Conservation (phyloP, 1,284 basidiomycete genomes). For the Leccinum subatratum region DNA sequence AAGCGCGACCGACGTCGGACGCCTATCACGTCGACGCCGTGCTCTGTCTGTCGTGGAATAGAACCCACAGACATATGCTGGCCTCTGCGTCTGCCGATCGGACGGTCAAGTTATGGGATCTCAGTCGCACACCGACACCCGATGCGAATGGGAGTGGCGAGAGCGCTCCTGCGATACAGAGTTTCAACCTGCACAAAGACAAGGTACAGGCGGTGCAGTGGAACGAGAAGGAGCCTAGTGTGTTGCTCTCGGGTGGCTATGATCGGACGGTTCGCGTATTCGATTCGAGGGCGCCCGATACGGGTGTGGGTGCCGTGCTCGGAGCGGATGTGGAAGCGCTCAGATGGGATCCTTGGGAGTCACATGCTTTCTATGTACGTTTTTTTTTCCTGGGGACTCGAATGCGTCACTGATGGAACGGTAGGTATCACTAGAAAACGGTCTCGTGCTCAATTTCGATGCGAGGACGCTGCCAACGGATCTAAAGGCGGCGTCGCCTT, state of each 20-base stretch:
- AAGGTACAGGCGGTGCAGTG: slow-evolving; percentile 98
- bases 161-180: slow-evolving; percentile 56
- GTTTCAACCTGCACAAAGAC: slow-evolving; percentile 87
- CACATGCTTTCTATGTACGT: slow-evolving; percentile 81
- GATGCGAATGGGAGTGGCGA: slow-evolving; percentile 44
- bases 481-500: slow-evolving; percentile 54
- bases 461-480: slow-evolving; percentile 74
- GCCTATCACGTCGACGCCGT: slow-evolving; percentile 93
- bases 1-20: slow-evolving; percentile 62
- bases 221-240: slow-evolving; percentile 84
- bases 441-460: slow-evolving; percentile 88
- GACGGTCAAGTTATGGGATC: slow-evolving; percentile 97
- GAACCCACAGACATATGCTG: slow-evolving; percentile 80
- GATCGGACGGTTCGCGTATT: slow-evolving; percentile 92
- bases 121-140: slow-evolving; percentile 64
- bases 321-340: slow-evolving; percentile 92
- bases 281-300: slow-evolving; percentile 81
- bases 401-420: slow-evolving; percentile 4
- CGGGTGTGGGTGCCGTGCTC: slow-evolving; percentile 73
- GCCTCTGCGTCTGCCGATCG: slow-evolving; percentile 91
- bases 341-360: slow-evolving; percentile 94
- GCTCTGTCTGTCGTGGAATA: slow-evolving; percentile 90
- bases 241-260: slow-evolving; percentile 88
- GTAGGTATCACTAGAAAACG: slow-evolving; percentile 89
- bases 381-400: neutral